A percentile compares a stretch with the other conserved stretches of the same genome.
Conservation (phyloP, 139 green algal genomes). For the Desmodesmus armatus region DNA sequence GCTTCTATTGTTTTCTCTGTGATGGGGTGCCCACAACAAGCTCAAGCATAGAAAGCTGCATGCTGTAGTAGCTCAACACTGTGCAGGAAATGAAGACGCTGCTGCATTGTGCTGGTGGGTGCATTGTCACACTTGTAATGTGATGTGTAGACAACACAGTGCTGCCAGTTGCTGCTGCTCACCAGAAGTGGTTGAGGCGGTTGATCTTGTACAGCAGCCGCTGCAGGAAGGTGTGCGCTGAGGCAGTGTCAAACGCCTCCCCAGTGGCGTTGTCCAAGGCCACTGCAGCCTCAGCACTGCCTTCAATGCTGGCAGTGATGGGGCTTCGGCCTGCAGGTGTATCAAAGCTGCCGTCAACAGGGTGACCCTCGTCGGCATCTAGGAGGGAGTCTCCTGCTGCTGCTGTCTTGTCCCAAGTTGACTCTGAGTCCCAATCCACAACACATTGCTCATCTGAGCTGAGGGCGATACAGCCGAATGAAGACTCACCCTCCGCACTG, state of each 20-base stretch:
- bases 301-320: constrained; percentile 14
- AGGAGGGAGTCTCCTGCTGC: too few species aligned
- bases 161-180: background rate
- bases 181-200: constrained; percentile 71
- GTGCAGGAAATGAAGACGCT: too few species aligned
- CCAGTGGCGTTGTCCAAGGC: background rate
- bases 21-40: too few species aligned
- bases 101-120: too few species aligned
- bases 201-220: constrained; percentile 73
- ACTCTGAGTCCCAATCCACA: constrained; percentile 21
- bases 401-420: too few species aligned
- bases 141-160: too few species aligned
- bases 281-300: background rate
- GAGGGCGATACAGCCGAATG: background rate
- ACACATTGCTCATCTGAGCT: constrained; percentile 25
- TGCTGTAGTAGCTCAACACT: too few species aligned
- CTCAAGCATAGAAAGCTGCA: too few species aligned
- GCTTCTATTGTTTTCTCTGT: too few species aligned
- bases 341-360: background rate
- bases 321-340: background rate
- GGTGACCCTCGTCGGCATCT: too few species aligned
- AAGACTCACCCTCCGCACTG: background rate
- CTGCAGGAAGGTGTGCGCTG: constrained; percentile 50
- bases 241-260: constrained; percentile 18
- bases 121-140: too few species aligned